A percentile compares a stretch with the other conserved stretches of the same genome.
These are phyloP conservation scores for Coniochaeta pulveracea DNA, from an alignment of 2,329 filamentous ascomycete genomes.

Conservation along the genomic window DNA sequence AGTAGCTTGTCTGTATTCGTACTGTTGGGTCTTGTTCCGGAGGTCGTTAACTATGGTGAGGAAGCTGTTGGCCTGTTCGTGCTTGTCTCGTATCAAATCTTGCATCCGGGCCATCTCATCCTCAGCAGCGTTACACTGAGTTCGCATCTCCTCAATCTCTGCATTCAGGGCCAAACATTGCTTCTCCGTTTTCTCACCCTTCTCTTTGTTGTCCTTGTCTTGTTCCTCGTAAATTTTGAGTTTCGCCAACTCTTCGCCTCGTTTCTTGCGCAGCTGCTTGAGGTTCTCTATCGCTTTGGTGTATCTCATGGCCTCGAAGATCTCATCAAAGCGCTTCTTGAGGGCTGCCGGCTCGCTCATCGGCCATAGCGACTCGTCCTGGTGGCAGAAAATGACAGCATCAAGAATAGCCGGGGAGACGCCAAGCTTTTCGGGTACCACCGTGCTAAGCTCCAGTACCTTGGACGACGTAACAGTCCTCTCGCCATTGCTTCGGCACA, in stretches of 20 bases:
- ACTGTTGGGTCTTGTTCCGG: slow-evolving; percentile 64
- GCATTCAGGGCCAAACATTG: slow-evolving; percentile 51
- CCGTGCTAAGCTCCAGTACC: slow-evolving; percentile 68
- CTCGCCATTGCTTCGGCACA: slow-evolving; percentile 71
- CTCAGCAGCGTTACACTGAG: slow-evolving; percentile 46
- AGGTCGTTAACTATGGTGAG: slow-evolving; percentile 65
- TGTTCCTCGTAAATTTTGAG: slow-evolving; percentile 66
- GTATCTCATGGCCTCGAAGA: slow-evolving; percentile 94
- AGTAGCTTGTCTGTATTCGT: slow-evolving; percentile 56
- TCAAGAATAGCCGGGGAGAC: slow-evolving; percentile 86
- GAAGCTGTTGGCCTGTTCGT: slow-evolving; percentile 62
- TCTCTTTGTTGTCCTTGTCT: slow-evolving; percentile 75
- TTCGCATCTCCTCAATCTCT: slow-evolving; percentile 51
- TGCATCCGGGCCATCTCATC: slow-evolving; percentile 46
- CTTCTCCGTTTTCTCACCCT: slow-evolving; percentile 61
- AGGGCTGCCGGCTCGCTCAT: slow-evolving; percentile 77
- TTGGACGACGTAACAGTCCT: slow-evolving; percentile 67
- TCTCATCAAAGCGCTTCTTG: slow-evolving; percentile 94
- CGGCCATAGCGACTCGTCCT: slow-evolving; percentile 95
- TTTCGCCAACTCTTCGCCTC: slow-evolving; percentile 62
- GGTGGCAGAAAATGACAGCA: slow-evolving; percentile 95
- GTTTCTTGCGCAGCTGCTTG: slow-evolving; percentile 72
- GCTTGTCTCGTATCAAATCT: slow-evolving; percentile 47
- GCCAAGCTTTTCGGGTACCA: slow-evolving; percentile 77
- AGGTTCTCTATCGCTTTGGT: slow-evolving; percentile 96